These are phyloP conservation scores for Colletotrichum zoysiae DNA, from an alignment of 2,329 filamentous ascomycete species.

Conservation along the genomic window DNA sequence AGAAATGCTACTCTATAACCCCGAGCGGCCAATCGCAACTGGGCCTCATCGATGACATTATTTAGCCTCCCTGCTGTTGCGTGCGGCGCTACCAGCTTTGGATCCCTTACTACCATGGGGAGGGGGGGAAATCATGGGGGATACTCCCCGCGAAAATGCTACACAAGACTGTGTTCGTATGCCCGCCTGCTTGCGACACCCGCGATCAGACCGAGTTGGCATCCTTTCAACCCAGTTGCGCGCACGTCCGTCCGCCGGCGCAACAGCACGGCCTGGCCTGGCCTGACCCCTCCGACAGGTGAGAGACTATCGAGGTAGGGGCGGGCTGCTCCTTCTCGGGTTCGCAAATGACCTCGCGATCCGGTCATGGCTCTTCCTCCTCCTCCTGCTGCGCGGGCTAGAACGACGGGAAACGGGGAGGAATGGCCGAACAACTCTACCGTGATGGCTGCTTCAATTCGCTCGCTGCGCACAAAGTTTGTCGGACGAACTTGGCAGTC, in stretches of 20 bases:
- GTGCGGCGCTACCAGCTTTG: not conserved
- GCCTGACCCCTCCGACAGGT: not conserved
- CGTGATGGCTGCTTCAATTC: not conserved
- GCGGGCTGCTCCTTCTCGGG: conserved; percentile 11
- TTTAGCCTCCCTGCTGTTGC: not conserved
- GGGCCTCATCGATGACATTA: conserved; percentile 16
- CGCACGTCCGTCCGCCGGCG: conserved; percentile 10
- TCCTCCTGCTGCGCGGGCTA: conserved; percentile 7
- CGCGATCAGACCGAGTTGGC: conserved; percentile 18
- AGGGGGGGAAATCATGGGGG: conserved; percentile 20
- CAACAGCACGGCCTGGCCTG: not conserved
- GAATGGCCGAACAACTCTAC: not conserved
- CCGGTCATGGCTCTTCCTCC: not conserved
- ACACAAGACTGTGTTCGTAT: conserved; percentile 21
- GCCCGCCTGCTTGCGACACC: conserved; percentile 3
- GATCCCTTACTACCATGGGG: conserved; percentile 8
- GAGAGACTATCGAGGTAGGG: not conserved
- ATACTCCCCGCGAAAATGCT: conserved; percentile 1
- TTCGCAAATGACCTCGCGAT: not conserved
- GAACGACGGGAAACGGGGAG: not conserved
- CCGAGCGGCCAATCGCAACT: conserved; percentile 33
- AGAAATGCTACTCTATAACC: conserved; percentile 1
- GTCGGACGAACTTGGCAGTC: not conserved
- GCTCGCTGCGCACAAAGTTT: not conserved
- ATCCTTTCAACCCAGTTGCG: not conserved